Conservation (phyloP, 2,329 filamentous ascomycete species). For the Aspergillus costaricaensis region DNA sequence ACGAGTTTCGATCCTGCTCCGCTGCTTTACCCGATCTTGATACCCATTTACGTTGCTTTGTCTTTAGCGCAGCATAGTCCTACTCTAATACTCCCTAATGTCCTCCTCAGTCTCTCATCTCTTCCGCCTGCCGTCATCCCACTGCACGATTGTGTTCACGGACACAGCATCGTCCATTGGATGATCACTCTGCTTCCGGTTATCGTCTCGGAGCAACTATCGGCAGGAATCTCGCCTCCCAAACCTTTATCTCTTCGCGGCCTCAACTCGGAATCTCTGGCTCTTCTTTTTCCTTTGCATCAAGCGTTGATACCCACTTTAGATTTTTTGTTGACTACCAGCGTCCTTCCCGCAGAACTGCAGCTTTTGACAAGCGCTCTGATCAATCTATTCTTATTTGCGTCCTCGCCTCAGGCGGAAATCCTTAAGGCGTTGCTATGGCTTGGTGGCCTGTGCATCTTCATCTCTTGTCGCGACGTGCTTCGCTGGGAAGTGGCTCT, state of each 20-base stretch:
- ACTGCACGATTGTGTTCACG: constrained; percentile 56
- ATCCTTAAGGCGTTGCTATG: constrained; percentile 85
- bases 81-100: constrained; percentile 70
- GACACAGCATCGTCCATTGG: constrained; percentile 76
- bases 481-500: constrained; percentile 82
- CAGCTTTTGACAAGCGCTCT: constrained; percentile 81
- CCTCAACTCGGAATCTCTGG: constrained; percentile 60
- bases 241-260: constrained; percentile 34
- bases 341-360: constrained; percentile 81
- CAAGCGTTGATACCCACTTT: constrained; percentile 72
- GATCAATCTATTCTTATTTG: constrained; percentile 77
- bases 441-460: constrained; percentile 75
- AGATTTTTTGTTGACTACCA: constrained; percentile 82
- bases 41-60: constrained; percentile 76
- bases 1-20: constrained; percentile 86
- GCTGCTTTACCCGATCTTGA: constrained; percentile 77
- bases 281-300: constrained; percentile 79
- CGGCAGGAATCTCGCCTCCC: constrained; percentile 36
- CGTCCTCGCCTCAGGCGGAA: constrained; percentile 76
- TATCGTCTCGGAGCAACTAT: constrained; percentile 50
- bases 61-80: constrained; percentile 67
- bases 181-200: constrained; percentile 71
- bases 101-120: constrained; percentile 77
- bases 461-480: constrained; percentile 71
- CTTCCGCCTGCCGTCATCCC: constrained; percentile 74